Conservation (phyloP, 768 basidiomycete genomes). For the Termitomyces sp. region DNA sequence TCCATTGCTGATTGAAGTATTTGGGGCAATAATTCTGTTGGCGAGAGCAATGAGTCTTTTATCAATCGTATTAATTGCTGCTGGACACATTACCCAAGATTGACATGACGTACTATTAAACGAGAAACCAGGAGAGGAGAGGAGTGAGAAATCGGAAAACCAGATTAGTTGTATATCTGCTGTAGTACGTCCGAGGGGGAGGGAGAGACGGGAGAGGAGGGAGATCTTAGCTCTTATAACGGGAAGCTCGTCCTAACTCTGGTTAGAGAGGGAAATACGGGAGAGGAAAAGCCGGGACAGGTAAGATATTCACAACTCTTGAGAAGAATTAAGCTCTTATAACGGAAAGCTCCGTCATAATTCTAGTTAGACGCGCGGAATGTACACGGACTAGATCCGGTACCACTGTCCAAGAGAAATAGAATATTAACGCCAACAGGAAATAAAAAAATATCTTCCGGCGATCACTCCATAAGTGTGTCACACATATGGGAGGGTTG, state of each 20-base stretch:
- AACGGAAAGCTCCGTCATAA: not conserved
- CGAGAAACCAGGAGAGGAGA: not conserved
- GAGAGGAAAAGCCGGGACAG: no score
- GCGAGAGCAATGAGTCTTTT: not conserved
- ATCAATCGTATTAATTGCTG: not conserved
- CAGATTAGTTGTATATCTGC: not conserved
- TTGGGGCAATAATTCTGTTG: not conserved
- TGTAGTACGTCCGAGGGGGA: not conserved
- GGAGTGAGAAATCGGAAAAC: no score
- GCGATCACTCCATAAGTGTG: not conserved
- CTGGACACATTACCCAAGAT: not conserved
- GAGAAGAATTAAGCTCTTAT: not conserved
- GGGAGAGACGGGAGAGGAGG: no score
- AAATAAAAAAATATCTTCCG: not conserved
- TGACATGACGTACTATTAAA: not conserved
- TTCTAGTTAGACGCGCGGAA: not conserved
- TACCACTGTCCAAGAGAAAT: no score
- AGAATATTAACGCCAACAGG: not conserved
- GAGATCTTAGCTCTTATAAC: no score
- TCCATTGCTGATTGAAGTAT: not conserved
- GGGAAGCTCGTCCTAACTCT: no score
- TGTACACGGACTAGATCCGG: not conserved
- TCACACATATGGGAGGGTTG: slow-evolving; percentile 18
- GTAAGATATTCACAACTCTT: not conserved
- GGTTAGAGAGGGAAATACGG: no score